A percentile compares a stretch with the other conserved stretches of the same genome.
Evolutionary conservation across 768 basidiomycete genomes (phyloP).

Genomic region (Russula griseocarnosa): DNA sequence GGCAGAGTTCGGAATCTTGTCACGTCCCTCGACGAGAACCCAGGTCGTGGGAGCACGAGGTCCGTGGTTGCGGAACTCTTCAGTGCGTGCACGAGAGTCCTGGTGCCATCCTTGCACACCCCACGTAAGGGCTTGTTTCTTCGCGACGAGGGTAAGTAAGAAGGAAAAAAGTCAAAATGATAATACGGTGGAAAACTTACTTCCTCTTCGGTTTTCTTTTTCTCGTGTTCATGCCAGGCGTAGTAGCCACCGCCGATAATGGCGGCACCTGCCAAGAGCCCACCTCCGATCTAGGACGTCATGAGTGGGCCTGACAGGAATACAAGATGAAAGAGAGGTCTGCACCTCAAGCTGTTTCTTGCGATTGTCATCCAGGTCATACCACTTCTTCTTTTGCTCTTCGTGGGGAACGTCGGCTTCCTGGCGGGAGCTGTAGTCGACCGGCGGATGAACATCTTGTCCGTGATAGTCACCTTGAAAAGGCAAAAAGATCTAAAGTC

Average conservation of each 20-base stretch:
- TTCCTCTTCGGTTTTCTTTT: constrained; percentile 52
- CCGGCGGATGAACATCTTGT: constrained; percentile 24
- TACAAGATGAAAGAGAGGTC: neutral
- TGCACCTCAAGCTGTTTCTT: constrained; percentile 59
- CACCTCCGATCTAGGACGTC: constrained; percentile 55
- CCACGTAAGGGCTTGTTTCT: constrained; percentile 54
- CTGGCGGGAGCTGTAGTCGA: constrained; percentile 31
- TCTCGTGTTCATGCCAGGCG: constrained; percentile 53
- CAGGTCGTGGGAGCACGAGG: constrained; percentile 52
- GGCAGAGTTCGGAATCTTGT: constrained; percentile 52
- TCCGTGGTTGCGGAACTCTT: constrained; percentile 44
- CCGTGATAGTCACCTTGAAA: constrained; percentile 10
- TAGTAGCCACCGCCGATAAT: constrained; percentile 47
- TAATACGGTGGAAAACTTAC: constrained; percentile 33
- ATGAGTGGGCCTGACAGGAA: neutral
- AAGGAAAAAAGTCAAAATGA: neutral
- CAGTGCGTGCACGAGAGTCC: constrained; percentile 52
- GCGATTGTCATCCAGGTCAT: constrained; percentile 47
- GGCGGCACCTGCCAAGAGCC: constrained; percentile 53
- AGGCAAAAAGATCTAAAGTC: neutral
- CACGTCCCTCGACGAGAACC: constrained; percentile 55
- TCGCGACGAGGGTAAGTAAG: neutral
- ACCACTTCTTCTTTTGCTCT: constrained; percentile 55
- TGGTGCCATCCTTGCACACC: constrained; percentile 49
- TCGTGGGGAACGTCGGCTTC: constrained; percentile 39